Base-by-base conservation (phyloP, 805 yeast genomes). In the Candida ficus region DNA sequence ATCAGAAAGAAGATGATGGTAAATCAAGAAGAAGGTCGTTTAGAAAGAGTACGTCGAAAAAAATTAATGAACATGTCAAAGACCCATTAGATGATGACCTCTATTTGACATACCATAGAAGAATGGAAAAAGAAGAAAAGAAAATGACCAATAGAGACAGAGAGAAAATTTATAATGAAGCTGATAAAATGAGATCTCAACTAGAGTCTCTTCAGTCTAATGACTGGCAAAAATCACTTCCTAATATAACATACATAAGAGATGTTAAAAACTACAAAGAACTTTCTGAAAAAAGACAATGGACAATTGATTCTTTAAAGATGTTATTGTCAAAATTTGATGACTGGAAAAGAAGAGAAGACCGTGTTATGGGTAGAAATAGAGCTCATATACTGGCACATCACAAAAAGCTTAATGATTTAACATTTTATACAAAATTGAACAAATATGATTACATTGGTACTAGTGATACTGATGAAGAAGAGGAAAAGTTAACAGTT, bases 101-200 rank as follows among this genome's bases (percentile, higher is more conserved):
- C 12, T 78, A 63, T 52, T 51, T 56, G 23, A 45, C 63, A 10
- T 73, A 72, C 50, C 87, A 83, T 58, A 65, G 69, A 30, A 64
- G 76, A 19, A 75, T 80, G 76, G 82, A 74, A 49, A 75, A 75
- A 39, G 82, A 79, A 37, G 93, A 83, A 58, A 73, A 73, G 50
- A 67, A 72, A 30, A 77, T 80, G 72, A 27, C 48, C 23, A 57
- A 57, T 37, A 61, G 71, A 5, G 93, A 84, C 48, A 63, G 75
- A n/a, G 71, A 67, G 34, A 67, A 71, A 43, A 65, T 78, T 28
- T 54, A 68, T 31, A 54, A 65, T 5, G 90, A 83, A 48, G 72
- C 75, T 26, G 84, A 80, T 44, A 71, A 66, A 34, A 53, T 68
- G 46, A 47, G 39, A 17, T 33, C 47, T 14, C 71, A 78, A 35